Evolutionary conservation across 805 yeast species (phyloP).

Genomic region (Suhomyces tanzawaensis): DNA sequence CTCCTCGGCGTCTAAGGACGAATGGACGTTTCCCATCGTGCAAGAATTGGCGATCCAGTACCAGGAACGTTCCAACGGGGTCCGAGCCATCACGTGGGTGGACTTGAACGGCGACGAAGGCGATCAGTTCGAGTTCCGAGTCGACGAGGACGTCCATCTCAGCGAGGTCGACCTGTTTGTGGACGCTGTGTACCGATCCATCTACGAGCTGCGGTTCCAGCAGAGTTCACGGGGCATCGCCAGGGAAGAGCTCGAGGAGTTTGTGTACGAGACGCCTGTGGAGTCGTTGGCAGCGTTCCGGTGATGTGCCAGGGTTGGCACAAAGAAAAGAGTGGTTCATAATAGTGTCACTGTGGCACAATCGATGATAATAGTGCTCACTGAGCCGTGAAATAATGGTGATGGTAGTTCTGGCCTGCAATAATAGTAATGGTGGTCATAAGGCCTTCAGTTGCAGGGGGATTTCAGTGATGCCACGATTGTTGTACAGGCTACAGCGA

Average conservation of each 20-base stretch:
- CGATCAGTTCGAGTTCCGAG: constrained; percentile 77
- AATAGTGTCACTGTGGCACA: too few relatives aligned
- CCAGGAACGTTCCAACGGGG: constrained; percentile 50
- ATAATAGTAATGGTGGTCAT: too few relatives aligned
- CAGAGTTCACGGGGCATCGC: constrained; percentile 26
- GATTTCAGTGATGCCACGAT: too few relatives aligned
- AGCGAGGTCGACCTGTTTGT: constrained; percentile 64
- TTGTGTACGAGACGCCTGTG: too few relatives aligned
- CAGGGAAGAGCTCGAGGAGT: constrained; percentile 52
- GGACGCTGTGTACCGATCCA: constrained; percentile 59
- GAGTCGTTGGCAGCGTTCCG: too few relatives aligned
- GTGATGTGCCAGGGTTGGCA: too few relatives aligned
- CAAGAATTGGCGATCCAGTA: constrained; percentile 57
- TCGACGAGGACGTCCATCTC: constrained; percentile 56
- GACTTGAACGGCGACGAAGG: constrained; percentile 86
- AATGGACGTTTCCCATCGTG: constrained; percentile 68
- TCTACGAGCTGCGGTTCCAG: constrained; percentile 72
- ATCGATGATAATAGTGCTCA: too few relatives aligned
- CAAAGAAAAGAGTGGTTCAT: too few relatives aligned
- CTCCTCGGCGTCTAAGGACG: constrained; percentile 45
- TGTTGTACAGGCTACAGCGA: too few relatives aligned
- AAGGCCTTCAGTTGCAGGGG: too few relatives aligned
- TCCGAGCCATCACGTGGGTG: constrained; percentile 68
- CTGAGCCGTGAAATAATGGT: too few relatives aligned
- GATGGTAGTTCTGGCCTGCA: too few relatives aligned